phyloP scores from a whole-genome alignment of 2,329 filamentous ascomycete genomes.

The Botrytis fragariae region DNA sequence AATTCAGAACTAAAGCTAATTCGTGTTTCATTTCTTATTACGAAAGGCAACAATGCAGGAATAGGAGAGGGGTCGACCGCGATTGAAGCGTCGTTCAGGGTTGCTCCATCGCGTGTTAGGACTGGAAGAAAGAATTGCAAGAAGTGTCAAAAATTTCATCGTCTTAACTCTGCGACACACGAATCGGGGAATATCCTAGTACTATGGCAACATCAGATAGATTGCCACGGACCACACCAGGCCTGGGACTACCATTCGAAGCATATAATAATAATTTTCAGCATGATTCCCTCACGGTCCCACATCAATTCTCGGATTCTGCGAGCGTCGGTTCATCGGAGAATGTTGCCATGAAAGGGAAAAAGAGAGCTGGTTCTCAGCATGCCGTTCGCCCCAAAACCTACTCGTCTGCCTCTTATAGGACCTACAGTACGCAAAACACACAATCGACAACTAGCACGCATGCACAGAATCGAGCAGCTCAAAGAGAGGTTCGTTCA shows the following conservation, averaged over 20 bases:
- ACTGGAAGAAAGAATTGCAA: constrained; percentile 5
- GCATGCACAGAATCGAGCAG: constrained; percentile 26
- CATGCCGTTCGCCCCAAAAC: constrained; percentile 27
- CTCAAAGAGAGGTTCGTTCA: constrained; percentile 33
- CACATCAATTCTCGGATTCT: constrained; percentile 28
- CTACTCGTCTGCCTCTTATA: constrained; percentile 31
- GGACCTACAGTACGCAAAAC: constrained; percentile 23
- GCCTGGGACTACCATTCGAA: constrained; percentile 28
- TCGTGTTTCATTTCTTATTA: not conserved
- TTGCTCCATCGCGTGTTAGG: constrained; percentile 20
- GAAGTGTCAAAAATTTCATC: not conserved
- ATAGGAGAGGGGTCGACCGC: constrained; percentile 12
- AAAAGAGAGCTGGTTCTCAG: constrained; percentile 24
- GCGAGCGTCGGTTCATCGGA: constrained; percentile 29
- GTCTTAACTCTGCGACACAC: constrained; percentile 2
- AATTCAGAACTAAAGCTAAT: not conserved
- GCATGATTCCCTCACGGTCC: constrained; percentile 26
- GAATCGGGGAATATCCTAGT: constrained; percentile 15
- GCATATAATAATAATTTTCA: constrained; percentile 30
- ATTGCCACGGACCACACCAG: constrained; percentile 22
- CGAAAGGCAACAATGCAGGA: constrained; percentile 2
- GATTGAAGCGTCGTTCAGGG: constrained; percentile 18
- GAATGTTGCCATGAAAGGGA: constrained; percentile 29
- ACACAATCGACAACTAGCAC: constrained; percentile 33
- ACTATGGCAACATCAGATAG: constrained; percentile 25